phyloP scores from a whole-genome alignment of 306 rosid species.

The Hylodesmum podocarpum region DNA sequence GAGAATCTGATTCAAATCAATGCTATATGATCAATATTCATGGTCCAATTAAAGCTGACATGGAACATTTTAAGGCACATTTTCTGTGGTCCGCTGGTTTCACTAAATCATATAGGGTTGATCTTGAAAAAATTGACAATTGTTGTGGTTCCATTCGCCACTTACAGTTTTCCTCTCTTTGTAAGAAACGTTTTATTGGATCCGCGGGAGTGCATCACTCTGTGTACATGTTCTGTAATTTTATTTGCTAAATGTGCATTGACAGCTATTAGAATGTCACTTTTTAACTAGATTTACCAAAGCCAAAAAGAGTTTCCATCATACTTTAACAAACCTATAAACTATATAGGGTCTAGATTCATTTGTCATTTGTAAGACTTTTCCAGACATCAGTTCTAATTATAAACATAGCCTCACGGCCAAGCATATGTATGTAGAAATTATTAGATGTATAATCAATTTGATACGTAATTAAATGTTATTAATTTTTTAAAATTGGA shows the following conservation, averaged over 20 bases:
- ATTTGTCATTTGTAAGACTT: not conserved
- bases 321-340: not conserved
- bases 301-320: not conserved
- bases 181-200: not conserved
- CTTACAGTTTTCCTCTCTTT: not conserved
- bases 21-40: constrained; percentile 22
- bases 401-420: not conserved
- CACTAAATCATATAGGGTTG: constrained; percentile 10
- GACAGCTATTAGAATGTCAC: not conserved
- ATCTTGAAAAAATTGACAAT: not conserved
- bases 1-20: constrained; percentile 48
- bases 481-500: too few species aligned
- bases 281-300: not conserved
- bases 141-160: not conserved
- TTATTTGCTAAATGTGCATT: constrained; percentile 4
- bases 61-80: constrained; percentile 35
- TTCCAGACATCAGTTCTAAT: not conserved
- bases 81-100: constrained; percentile 43
- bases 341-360: not conserved
- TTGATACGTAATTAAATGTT: too few species aligned
- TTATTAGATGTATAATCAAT: too few species aligned
- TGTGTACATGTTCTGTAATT: not conserved
- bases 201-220: not conserved
- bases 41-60: constrained; percentile 35
- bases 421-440: not conserved